Evolutionary conservation across 2,329 filamentous ascomycete species (phyloP).

Genomic region (Exophiala lecanii-corni): DNA sequence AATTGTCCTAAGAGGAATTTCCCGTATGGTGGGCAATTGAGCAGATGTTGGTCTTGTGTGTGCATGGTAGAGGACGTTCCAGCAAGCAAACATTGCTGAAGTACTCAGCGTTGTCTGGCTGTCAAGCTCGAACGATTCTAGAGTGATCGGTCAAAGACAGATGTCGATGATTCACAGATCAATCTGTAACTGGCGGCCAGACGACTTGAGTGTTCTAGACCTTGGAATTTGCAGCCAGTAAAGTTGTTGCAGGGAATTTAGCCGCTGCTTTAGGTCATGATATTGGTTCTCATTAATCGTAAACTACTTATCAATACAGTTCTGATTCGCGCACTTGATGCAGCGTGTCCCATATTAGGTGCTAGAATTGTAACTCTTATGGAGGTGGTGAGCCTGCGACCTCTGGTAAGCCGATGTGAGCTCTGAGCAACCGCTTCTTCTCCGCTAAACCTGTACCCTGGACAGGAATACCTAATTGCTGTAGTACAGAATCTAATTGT

Average conservation of each 20-base stretch:
- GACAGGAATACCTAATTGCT: slow-evolving; percentile 12
- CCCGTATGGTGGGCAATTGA: too few relatives aligned
- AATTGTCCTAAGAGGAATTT: too few relatives aligned
- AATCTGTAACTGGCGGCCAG: too few relatives aligned
- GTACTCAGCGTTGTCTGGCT: too few relatives aligned
- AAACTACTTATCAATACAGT: slow-evolving; percentile 11
- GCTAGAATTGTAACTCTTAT: slow-evolving; percentile 3
- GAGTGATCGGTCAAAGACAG: too few relatives aligned
- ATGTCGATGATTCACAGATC: too few relatives aligned
- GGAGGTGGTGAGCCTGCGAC: slow-evolving; percentile 11
- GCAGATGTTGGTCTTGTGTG: too few relatives aligned
- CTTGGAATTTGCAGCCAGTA: too few relatives aligned
- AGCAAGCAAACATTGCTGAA: too few relatives aligned
- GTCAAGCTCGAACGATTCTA: too few relatives aligned
- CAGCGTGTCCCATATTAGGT: slow-evolving; percentile 5
- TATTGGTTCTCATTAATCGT: slow-evolving; percentile 6
- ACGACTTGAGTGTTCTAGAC: too few relatives aligned
- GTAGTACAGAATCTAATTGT: slow-evolving; percentile 12
- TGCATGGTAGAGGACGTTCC: too few relatives aligned
- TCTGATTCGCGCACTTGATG: neutral
- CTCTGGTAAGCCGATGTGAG: slow-evolving; percentile 14
- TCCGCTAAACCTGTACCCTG: slow-evolving; percentile 12
- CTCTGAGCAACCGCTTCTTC: slow-evolving; percentile 14
- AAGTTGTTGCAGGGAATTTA: slow-evolving; percentile 1
- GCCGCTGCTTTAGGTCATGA: neutral